Percentiles rank a stretch among this genome's conserved stretches.
Conservation (phyloP, 2,329 filamentous ascomycete genomes). For the Nemania sp. region DNA sequence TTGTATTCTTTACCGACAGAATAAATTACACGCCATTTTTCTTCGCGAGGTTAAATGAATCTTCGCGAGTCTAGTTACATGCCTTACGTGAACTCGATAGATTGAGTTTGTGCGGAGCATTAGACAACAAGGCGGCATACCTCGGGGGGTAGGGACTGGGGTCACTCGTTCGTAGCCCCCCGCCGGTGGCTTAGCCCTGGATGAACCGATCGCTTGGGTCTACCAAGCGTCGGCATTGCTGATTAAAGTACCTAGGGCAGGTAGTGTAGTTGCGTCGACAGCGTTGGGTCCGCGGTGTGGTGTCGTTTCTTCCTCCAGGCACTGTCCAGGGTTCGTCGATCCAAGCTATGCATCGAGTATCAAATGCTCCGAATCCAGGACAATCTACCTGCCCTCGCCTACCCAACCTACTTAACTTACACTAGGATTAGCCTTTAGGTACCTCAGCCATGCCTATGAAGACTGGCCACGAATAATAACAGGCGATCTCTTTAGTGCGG, state of each 20-base stretch:
- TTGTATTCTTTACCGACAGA: no score
- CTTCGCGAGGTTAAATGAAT: no score
- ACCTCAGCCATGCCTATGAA: background rate
- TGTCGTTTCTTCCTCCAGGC: no score
- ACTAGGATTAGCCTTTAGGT: no score
- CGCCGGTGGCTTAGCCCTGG: background rate
- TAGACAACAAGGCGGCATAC: conserved; percentile 1
- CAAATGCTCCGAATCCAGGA: background rate
- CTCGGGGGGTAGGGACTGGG: no score
- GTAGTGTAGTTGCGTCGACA: no score
- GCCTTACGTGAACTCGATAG: no score
- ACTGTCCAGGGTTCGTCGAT: background rate
- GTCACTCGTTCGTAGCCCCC: background rate
- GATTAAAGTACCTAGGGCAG: no score
- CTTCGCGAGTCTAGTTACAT: no score
- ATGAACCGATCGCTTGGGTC: conserved; percentile 21
- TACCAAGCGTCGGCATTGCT: conserved; percentile 7
- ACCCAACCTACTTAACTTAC: no score
- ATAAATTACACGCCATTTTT: no score
- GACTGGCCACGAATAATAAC: background rate
- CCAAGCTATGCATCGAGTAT: background rate
- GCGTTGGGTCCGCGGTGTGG: no score
- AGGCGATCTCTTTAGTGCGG: background rate
- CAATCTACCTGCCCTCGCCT: background rate
- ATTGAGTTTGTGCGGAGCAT: background rate